Base-by-base conservation (phyloP, 2,329 filamentous ascomycete genomes). In the Chalaropsis ovoidea region DNA sequence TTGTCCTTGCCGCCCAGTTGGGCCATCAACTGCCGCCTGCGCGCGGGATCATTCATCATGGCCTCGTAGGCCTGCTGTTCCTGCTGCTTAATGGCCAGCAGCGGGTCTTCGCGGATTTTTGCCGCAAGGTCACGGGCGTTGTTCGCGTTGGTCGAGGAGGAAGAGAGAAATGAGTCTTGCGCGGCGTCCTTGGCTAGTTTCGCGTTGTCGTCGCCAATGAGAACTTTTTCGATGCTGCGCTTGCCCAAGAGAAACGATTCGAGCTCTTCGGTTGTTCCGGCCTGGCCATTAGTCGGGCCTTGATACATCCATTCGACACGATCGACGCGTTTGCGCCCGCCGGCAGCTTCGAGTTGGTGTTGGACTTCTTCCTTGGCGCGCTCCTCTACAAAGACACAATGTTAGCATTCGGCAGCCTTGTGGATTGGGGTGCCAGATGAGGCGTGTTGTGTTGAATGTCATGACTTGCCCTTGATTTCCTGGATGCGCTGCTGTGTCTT, bases 281-380 rank as follows among this genome's bases (percentile, higher is more conserved):
- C 79, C 72, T 89, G 86, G 43, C 90, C 89, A 71, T 83, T 80
- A 62, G 87, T 88, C 7, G 94, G 91, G 0, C 93, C 93, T 71
- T 88, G 85, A 76, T 99, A 99, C 90, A 99, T 96, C 90, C 94
- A 99, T 72, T 97, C 94, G 31, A 99, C 93, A 43, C 91, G 86
- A 71, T 93, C 87, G 39, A 88, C 78, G 64, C 87, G 82, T 72
- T 90, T 92, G 71, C 83, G 85, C 65, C 92, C 91, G 45, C 94
- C 94, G 0, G 91, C 88, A 1, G 88, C 86, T 76, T 96, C 94
- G 66, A 96, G 90, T 70, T 97, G 82, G 63, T 86, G 84, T 75
- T 96, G 89, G 0, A 97, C 84, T 74, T 97, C 92, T 75, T 96
- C 90, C 70, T 96, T 89, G 61, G 89, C 86, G 60, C 92, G 86